Percentiles rank a stretch among this genome's conserved stretches.
These are phyloP conservation scores for Steccherinum ochraceum DNA, from an alignment of 768 basidiomycete genomes.

Conservation along the genomic window DNA sequence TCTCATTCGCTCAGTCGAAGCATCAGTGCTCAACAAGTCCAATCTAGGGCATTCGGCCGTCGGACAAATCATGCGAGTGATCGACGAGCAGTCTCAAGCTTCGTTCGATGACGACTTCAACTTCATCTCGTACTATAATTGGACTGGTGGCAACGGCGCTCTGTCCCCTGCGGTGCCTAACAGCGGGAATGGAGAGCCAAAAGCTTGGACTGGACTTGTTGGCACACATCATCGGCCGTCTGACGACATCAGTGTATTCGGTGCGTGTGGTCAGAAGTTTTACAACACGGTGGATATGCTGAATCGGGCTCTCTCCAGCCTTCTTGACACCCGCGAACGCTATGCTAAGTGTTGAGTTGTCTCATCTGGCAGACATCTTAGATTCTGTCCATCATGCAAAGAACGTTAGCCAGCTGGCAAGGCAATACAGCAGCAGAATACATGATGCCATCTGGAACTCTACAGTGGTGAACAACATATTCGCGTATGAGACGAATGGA, in stretches of 20 bases:
- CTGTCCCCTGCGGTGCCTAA: slow-evolving; percentile 62
- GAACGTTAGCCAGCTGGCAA: slow-evolving; percentile 50
- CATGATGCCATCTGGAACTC: slow-evolving; percentile 54
- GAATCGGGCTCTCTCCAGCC: slow-evolving; percentile 30
- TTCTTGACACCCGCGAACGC: slow-evolving; percentile 78
- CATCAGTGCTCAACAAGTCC: not conserved
- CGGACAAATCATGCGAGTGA: slow-evolving; percentile 67
- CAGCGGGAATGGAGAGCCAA: slow-evolving; percentile 69
- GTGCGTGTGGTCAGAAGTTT: slow-evolving; percentile 27
- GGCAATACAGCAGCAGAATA: slow-evolving; percentile 52
- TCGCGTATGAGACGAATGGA: slow-evolving; percentile 76
- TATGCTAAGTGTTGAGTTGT: slow-evolving; percentile 72
- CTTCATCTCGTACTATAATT: slow-evolving; percentile 74
- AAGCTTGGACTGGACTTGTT: slow-evolving; percentile 66
- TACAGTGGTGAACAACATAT: slow-evolving; percentile 58
- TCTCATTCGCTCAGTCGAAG: slow-evolving; percentile 3
- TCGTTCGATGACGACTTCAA: slow-evolving; percentile 68
- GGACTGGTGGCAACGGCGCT: slow-evolving; percentile 66
- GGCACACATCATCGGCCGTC: slow-evolving; percentile 75
- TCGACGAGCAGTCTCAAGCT: slow-evolving; percentile 69
- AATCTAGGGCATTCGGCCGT: slow-evolving; percentile 59
- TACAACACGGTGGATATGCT: not conserved
- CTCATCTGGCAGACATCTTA: slow-evolving; percentile 52
- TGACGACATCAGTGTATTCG: slow-evolving; percentile 65
- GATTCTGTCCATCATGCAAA: slow-evolving; percentile 39